phyloP scores from a whole-genome alignment of 1,139 yeast species.

The Kazachstania sp. region DNA sequence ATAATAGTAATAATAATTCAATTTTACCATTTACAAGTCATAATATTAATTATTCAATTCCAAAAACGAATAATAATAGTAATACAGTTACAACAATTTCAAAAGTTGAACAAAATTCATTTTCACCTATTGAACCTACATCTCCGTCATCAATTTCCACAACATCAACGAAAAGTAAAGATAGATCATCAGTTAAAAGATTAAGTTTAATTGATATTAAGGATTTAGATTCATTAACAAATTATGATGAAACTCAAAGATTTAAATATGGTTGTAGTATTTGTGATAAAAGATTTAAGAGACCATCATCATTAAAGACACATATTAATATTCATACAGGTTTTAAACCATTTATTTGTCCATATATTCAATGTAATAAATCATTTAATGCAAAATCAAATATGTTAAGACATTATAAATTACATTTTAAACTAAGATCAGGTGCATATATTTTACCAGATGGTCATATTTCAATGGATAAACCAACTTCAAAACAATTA shows the following conservation, averaged over 20 bases:
- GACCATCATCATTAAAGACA: slow-evolving; percentile 74
- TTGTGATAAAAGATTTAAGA: slow-evolving; percentile 67
- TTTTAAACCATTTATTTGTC: slow-evolving; percentile 68
- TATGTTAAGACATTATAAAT: slow-evolving; percentile 65
- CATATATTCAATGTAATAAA: slow-evolving; percentile 58
- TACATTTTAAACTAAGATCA: slow-evolving; percentile 36
- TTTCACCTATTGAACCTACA: too few relatives aligned
- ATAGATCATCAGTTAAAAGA: not conserved
- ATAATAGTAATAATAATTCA: not conserved
- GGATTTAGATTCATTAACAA: not conserved
- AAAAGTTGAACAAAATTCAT: not conserved
- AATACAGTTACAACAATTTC: not conserved
- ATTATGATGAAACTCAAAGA: not conserved
- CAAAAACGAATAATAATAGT: not conserved
- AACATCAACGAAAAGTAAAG: not conserved
- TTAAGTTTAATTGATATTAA: not conserved
- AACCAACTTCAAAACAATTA: slow-evolving; percentile 15
- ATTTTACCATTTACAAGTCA: too few relatives aligned
- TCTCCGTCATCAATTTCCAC: not conserved
- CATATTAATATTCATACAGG: slow-evolving; percentile 84
- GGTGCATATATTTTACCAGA: slow-evolving; percentile 16
- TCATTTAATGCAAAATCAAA: slow-evolving; percentile 69
- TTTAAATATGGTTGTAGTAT: slow-evolving; percentile 39
- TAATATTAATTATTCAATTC: too few relatives aligned
- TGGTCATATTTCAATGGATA: slow-evolving; percentile 14